phyloP scores from a whole-genome alignment of 495 filamentous ascomycete species.

The Lentithecium fluviatile region DNA sequence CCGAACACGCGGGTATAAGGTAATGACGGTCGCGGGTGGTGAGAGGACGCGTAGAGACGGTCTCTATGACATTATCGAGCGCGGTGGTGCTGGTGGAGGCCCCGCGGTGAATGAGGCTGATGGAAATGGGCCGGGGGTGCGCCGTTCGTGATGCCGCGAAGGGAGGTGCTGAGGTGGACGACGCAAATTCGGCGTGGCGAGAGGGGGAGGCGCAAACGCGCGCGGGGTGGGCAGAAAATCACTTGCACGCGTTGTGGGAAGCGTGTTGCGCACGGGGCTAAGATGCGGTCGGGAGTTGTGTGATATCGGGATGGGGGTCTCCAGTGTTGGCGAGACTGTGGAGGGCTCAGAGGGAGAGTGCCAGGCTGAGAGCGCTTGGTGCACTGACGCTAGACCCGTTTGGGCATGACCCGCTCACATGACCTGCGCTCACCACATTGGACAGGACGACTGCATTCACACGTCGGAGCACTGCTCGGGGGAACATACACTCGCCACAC shows the following conservation, averaged over 20 bases:
- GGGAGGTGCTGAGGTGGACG: constrained; percentile 16
- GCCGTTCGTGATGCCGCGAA: constrained; percentile 30
- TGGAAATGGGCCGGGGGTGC: constrained; percentile 29
- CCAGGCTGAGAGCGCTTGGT: background rate
- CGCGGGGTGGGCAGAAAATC: constrained; percentile 9
- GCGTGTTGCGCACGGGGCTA: constrained; percentile 28
- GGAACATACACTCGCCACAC: background rate
- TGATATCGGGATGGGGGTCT: constrained; percentile 4
- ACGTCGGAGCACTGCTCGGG: background rate
- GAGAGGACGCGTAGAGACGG: constrained; percentile 16
- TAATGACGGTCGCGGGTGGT: constrained; percentile 19
- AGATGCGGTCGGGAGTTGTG: constrained; percentile 26
- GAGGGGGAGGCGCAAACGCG: constrained; percentile 17
- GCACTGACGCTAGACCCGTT: background rate
- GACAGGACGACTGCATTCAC: constrained; percentile 4
- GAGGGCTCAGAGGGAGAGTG: background rate
- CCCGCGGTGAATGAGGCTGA: constrained; percentile 25
- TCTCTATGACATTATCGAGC: constrained; percentile 30
- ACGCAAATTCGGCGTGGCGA: constrained; percentile 27
- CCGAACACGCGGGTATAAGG: constrained; percentile 16
- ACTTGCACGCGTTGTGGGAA: constrained; percentile 26
- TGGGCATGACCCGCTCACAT: constrained; percentile 1
- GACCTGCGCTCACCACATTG: too few species aligned
- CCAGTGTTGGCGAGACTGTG: constrained; percentile 12
- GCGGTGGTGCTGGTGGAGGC: constrained; percentile 22